Base-by-base conservation (phyloP, 768 basidiomycete genomes). In the Tremella fuciformis region DNA sequence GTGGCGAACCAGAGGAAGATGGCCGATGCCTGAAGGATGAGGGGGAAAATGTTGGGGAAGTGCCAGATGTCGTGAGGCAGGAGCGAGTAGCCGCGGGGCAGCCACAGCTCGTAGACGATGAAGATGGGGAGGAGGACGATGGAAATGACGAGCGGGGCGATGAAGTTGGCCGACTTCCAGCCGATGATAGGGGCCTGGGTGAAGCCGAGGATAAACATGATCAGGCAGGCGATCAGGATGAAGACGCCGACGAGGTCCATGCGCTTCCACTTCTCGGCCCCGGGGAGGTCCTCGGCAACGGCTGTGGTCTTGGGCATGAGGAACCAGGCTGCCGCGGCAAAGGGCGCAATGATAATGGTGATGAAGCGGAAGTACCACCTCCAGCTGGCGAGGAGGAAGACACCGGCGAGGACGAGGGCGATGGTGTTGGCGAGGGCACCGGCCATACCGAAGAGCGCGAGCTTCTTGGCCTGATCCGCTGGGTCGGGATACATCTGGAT, bases 331-430 rank as follows among this genome's bases (percentile, higher is more conserved):
- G 65, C 46, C 15, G 67, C 58, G 29, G 65, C 51, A 57, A 67
- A 67, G 18, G 69, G 70, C n/a, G 47, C 59, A 25, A 57, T 53
- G 18, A 62, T 21, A 41, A 62, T 63, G n/a, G 64, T 63, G 62
- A 73, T 70, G 64, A 74, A 76, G 37, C 75, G 52, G 66, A 76
- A 76, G 50, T 69, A 74, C 75, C 75, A 76, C 48, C 73, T 55
- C 73, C 75, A 76, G 34, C 34, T 49, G 18, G 73, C 69, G n/a
- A 73, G 58, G 11, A 69, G 55, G 63, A 74, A 69, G 19, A 73
- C 64, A 63, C 73, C 75, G 21, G 69, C 73, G 38, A 74, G 63
- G 16, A 75, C 59, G 48, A 72, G 62, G 37, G 65, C 69, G 51
- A 71, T 61, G 18, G 70, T 67, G 60, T 74, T 72, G 54, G 66